phyloP scores from a whole-genome alignment of 2,329 filamentous ascomycete genomes.

The Arthrinium puccinioides region DNA sequence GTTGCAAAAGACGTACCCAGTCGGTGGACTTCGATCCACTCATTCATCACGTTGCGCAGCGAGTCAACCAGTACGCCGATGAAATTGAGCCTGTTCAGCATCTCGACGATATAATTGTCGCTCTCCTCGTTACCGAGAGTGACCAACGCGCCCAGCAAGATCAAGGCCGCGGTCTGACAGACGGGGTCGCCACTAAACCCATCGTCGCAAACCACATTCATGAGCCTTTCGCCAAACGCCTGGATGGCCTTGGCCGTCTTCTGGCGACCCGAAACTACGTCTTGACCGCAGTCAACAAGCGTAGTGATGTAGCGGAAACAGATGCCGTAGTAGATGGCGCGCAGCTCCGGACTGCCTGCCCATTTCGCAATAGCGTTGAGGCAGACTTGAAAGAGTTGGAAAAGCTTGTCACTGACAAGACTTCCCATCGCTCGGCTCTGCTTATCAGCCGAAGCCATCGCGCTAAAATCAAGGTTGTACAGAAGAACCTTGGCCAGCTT shows the following conservation, averaged over 20 bases:
- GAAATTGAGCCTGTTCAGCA: constrained; percentile 81
- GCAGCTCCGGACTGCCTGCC: constrained; percentile 61
- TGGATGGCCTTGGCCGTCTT: constrained; percentile 68
- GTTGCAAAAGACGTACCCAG: constrained; percentile 38
- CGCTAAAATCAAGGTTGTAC: constrained; percentile 58
- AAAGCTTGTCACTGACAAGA: constrained; percentile 79
- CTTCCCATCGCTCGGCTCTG: constrained; percentile 49
- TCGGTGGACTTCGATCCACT: constrained; percentile 54
- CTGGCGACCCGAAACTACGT: constrained; percentile 36
- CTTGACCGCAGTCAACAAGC: constrained; percentile 49
- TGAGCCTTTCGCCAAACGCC: constrained; percentile 64
- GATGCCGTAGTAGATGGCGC: constrained; percentile 85
- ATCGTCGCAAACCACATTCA: constrained; percentile 88
- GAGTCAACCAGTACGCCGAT: constrained; percentile 85
- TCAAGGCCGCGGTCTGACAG: constrained; percentile 77
- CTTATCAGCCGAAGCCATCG: constrained; percentile 30
- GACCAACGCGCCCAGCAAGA: constrained; percentile 75
- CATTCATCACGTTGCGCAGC: constrained; percentile 67
- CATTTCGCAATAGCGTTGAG: constrained; percentile 72
- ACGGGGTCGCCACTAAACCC: constrained; percentile 75
- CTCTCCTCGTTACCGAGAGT: constrained; percentile 65
- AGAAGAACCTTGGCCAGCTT: constrained; percentile 67
- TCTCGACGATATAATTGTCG: constrained; percentile 68
- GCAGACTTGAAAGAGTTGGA: constrained; percentile 84
- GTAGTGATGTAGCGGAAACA: constrained; percentile 78